Base-by-base conservation (phyloP, 768 basidiomycete species). In the Mycena vulgaris region DNA sequence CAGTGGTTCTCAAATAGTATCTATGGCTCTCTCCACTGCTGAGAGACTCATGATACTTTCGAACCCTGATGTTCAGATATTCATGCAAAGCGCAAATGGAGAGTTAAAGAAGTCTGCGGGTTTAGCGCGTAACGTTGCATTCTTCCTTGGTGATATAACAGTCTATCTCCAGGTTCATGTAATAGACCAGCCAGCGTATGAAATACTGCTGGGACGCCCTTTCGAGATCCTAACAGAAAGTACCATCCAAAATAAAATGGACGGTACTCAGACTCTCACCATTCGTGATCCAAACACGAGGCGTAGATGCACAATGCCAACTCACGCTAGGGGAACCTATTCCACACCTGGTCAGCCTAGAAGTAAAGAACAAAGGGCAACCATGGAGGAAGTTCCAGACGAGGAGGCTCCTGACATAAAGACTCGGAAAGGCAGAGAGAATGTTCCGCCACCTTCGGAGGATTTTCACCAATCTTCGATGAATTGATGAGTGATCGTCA, bases 1-100 rank as follows among this genome's bases (percentile, higher is more conserved):
- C 57, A 68, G 68, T 0, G 78, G 80, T 0, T 81, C 77, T 1
- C 78, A 81, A 47, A 80, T 81, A 16, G 75, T 79, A 0, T 76
- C 76, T 0, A 78, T 79, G 75, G 53, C 64, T n/a, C 0, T 33
- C 63, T 23, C 60, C 65, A 23, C 52, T 61, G 0, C 78, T 77
- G 2, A 30, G 57, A 23, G 37, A 55, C 19, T 48, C 21, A 62
- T 4, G 48, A 61, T 10, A 6, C 76, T 1, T 14, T 77, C 72
- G 74, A 65, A 79, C 47, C 70, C 78, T 0, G 67, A 73, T 19
- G 40, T 76, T 0, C 69, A 40, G 1, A 75, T 82, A 1, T 53
- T 66, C 16, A 77, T 82, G 76, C 71, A 80, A 56, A 45, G 42
- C 13, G 42, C 42, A 21, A 45, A 45, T n/a, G 21, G 42, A 2